Evolutionary conservation across 257 asterid genomes (phyloP).

Genomic region (Schizonepeta tenuifolia): DNA sequence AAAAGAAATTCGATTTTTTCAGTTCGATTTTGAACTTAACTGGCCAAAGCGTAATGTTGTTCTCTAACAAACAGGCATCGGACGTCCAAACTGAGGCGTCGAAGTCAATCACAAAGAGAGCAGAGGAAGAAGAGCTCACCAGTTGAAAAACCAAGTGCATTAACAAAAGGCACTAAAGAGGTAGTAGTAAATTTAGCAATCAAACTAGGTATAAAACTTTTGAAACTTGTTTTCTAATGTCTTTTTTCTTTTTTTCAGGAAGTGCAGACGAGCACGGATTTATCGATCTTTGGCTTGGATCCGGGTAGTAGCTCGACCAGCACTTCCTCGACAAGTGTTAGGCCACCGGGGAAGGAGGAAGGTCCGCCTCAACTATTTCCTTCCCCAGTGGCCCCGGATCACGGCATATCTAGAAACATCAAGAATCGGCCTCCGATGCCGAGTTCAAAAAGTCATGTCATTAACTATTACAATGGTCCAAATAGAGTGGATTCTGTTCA

Average conservation of each 20-base stretch:
- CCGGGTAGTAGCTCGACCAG: conserved; percentile 66
- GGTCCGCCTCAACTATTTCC: conserved; percentile 31
- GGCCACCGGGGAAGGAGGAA: conserved; percentile 39
- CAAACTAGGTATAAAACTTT: background rate
- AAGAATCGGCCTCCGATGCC: conserved; percentile 57
- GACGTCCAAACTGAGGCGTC: conserved; percentile 48
- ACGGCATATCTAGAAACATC: conserved; percentile 33
- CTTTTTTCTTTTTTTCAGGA: conserved; percentile 38
- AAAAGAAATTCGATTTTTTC: no score
- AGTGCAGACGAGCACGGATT: conserved; percentile 42
- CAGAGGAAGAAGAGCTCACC: conserved; percentile 42
- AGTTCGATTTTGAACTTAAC: no score
- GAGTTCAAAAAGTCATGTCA: conserved; percentile 29
- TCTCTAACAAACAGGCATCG: conserved; percentile 43
- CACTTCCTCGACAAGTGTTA: conserved; percentile 53
- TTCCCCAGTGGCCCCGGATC: conserved; percentile 24
- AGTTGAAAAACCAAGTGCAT: conserved; percentile 42
- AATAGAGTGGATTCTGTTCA: conserved; percentile 46
- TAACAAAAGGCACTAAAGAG: conserved; percentile 40
- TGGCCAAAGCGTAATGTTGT: background rate
- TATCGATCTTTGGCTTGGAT: conserved; percentile 46
- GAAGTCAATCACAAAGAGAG: conserved; percentile 58
- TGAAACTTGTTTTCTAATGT: background rate
- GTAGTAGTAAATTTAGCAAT: conserved; percentile 36
- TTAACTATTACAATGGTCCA: conserved; percentile 32